Base-by-base conservation (phyloP, 2,329 filamentous ascomycete species). In the Cercospora nicotianae region DNA sequence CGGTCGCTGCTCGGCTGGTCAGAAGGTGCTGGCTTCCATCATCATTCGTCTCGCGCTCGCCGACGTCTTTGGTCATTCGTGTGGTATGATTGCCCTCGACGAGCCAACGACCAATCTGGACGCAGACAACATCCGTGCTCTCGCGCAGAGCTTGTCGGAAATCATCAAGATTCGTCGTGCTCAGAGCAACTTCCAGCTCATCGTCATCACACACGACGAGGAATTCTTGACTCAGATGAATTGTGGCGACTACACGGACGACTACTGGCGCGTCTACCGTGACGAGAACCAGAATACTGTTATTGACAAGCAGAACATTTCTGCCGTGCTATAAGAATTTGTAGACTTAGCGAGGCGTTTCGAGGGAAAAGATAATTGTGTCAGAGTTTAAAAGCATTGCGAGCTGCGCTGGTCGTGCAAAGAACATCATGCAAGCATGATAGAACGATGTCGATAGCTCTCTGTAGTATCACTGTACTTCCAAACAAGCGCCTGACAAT, bases 121-220 rank as follows among this genome's bases (percentile, higher is more conserved):
- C 78, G 87, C 89, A 70, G 94, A 97, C 82, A 99, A 99, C 80
- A 98, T 98, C 80, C 89, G 90, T 70, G 92, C 92, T 68, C 86
- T 99, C 53, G 95, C 95, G 8, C 86, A 91, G 78, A 92, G 91
- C 58, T 82, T 99, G 75, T 90, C 95, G 76, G 87, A 90, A 75
- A 97, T 99, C 76, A 98, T 99, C 81, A 87, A 90, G 74, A 83
- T 89, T 16, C 89, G 96, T 7, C 88, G 91, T 78, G 88, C 90
- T 69, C 95, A 99, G 84, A 87, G 89, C 65, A 99, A 99, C 79
- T 97, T 99, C 80, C 96, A 99, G 83, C 87, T 99, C 65, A 95
- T 99, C 77, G 92, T 99, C 76, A 99, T 99, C 79, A 99, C 95
- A 4, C 95, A 99, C 84, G 95, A 99, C 81, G 96, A 98, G 81